Evolutionary conservation across 805 yeast genomes (phyloP).

Genomic region (Zygosaccharomyces gambellarensis): DNA sequence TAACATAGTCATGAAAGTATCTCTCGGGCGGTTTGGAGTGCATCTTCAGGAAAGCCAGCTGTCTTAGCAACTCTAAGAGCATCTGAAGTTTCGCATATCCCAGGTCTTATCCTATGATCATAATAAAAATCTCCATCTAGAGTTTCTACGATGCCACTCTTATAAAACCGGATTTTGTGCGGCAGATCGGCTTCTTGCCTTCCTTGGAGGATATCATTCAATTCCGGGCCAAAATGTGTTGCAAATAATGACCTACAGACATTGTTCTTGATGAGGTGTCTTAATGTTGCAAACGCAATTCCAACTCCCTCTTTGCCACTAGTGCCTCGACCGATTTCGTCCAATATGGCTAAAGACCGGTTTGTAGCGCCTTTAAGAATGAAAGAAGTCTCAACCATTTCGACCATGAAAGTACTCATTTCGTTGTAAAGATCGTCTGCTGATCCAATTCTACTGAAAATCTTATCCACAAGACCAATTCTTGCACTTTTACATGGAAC

Average conservation of each 20-base stretch:
- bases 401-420: slow-evolving; percentile 88
- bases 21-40: slow-evolving; percentile 48
- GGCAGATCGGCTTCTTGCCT: slow-evolving; percentile 25
- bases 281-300: slow-evolving; percentile 71
- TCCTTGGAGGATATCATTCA: slow-evolving; percentile 38
- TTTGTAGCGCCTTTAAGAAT: slow-evolving; percentile 63
- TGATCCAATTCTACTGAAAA: slow-evolving; percentile 78
- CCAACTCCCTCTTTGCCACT: slow-evolving; percentile 81
- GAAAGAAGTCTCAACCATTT: slow-evolving; percentile 77
- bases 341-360: slow-evolving; percentile 70
- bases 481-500: slow-evolving; percentile 62
- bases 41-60: slow-evolving; percentile 71
- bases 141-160: slow-evolving; percentile 26
- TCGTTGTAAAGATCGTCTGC: slow-evolving; percentile 76
- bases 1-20: slow-evolving; percentile 19
- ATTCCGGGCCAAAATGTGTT: slow-evolving; percentile 70
- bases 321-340: slow-evolving; percentile 89
- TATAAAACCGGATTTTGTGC: slow-evolving; percentile 19
- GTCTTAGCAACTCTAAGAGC: slow-evolving; percentile 71
- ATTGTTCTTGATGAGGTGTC: slow-evolving; percentile 49
- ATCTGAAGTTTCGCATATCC: slow-evolving; percentile 69
- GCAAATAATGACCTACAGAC: slow-evolving; percentile 79
- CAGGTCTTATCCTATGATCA: slow-evolving; percentile 57
- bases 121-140: slow-evolving; percentile 25
- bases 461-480: slow-evolving; percentile 70